phyloP scores from a whole-genome alignment of 306 rosid genomes.

The Cicer cuneatum region DNA sequence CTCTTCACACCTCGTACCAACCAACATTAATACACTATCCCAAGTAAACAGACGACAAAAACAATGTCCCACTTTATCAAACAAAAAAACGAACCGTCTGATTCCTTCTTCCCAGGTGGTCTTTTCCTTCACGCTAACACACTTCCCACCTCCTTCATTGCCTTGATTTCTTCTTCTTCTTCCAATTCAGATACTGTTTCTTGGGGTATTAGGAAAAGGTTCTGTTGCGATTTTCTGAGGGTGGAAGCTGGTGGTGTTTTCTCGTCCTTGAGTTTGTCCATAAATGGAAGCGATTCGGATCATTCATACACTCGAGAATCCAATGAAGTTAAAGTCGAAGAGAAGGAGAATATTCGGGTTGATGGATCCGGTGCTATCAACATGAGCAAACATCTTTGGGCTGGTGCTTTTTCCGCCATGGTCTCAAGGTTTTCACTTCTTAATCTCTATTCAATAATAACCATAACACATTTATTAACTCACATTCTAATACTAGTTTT shows the following conservation, averaged over 20 bases:
- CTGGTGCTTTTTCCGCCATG: constrained; percentile 96
- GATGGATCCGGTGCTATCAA: constrained; percentile 71
- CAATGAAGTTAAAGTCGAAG: constrained; percentile 42
- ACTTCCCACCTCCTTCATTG: constrained; percentile 57
- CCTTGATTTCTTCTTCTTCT: constrained; percentile 39
- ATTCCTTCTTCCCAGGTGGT: constrained; percentile 65
- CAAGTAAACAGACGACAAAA: constrained; percentile 25
- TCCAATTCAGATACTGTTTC: constrained; percentile 41
- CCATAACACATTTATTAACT: not conserved
- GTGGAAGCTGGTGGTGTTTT: constrained; percentile 48
- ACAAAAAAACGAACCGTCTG: constrained; percentile 52
- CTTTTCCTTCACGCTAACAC: constrained; percentile 68
- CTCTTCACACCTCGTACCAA: constrained; percentile 16
- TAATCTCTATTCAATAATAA: not conserved
- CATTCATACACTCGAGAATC: constrained; percentile 60
- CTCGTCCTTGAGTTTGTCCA: constrained; percentile 76
- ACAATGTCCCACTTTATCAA: constrained; percentile 55
- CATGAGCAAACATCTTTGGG: constrained; percentile 84
- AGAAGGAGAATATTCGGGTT: constrained; percentile 47
- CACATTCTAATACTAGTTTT: not conserved
- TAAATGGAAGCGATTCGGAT: constrained; percentile 54
- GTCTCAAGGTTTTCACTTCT: constrained; percentile 73
- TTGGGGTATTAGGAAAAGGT: constrained; percentile 38
- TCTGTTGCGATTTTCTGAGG: constrained; percentile 38
- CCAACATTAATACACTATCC: not conserved